Conservation (phyloP, 1,139 yeast genomes). For the Zygosaccharomyces sapae region DNA sequence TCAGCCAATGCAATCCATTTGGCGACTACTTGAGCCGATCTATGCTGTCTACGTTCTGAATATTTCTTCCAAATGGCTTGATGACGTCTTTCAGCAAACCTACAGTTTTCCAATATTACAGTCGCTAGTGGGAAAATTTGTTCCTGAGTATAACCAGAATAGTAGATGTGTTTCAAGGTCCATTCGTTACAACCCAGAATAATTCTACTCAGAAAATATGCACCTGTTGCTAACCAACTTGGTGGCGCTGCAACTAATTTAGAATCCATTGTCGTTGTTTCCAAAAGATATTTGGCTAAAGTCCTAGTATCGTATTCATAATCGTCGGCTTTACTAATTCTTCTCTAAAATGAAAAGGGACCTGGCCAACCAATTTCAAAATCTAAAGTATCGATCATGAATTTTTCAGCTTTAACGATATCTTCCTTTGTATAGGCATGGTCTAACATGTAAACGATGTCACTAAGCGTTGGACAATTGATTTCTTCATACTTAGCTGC, state of each 20-base stretch:
- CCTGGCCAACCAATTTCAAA: conserved; percentile 99
- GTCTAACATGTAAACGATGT: conserved; percentile 93
- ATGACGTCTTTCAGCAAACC: conserved; percentile 67
- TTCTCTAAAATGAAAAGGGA: conserved; percentile 91
- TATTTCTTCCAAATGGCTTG: conserved; percentile 85
- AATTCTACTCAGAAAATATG: conserved; percentile 77
- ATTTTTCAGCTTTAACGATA: conserved; percentile 83
- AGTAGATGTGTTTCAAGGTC: conserved; percentile 82
- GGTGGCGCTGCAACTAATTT: conserved; percentile 86
- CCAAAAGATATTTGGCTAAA: conserved; percentile 86
- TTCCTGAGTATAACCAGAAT: conserved; percentile 83
- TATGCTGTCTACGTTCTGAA: conserved; percentile 75
- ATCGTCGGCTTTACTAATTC: conserved; percentile 94
- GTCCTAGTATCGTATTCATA: conserved; percentile 93
- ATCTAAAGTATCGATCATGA: conserved; percentile 84
- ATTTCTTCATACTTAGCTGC: conserved; percentile 97
- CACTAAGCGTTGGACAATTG: conserved; percentile 89
- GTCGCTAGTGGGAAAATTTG: conserved; percentile 81
- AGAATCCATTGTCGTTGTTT: conserved; percentile 87
- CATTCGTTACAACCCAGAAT: conserved; percentile 59
- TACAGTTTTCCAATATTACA: conserved; percentile 66
- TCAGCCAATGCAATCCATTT: conserved; percentile 55
- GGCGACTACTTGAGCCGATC: conserved; percentile 76
- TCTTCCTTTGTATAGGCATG: conserved; percentile 81
- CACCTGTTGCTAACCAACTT: conserved; percentile 93